Percentiles rank a stretch among this genome's conserved stretches.
These are phyloP conservation scores for Fusarium sp. DNA, from an alignment of 2,329 filamentous ascomycete species.

Conservation along the genomic window DNA sequence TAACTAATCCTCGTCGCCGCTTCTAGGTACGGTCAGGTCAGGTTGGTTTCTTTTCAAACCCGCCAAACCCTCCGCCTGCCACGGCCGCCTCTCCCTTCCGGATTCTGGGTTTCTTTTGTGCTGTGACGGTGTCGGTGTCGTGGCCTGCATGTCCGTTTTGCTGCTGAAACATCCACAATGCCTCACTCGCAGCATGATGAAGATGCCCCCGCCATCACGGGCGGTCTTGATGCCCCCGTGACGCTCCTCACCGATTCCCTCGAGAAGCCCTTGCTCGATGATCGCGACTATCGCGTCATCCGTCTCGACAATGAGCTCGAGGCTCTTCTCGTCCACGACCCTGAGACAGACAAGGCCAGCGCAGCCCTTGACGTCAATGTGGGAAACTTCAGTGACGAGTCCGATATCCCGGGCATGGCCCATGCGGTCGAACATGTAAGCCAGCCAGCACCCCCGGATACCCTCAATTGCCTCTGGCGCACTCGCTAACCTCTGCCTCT, in stretches of 20 bases:
- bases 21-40: background rate
- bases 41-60: background rate
- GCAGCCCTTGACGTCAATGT: constrained; percentile 97
- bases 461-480: background rate
- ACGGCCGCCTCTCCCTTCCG: constrained; percentile 22
- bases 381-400: constrained; percentile 91
- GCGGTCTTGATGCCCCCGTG: constrained; percentile 45
- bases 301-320: constrained; percentile 88
- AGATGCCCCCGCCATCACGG: constrained; percentile 36
- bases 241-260: constrained; percentile 75
- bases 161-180: constrained; percentile 41
- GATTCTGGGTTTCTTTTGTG: constrained; percentile 18
- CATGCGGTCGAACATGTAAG: constrained; percentile 91
- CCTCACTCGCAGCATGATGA: constrained; percentile 43
- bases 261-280: constrained; percentile 86
- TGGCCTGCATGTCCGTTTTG: constrained; percentile 15
- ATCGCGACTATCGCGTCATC: constrained; percentile 89
- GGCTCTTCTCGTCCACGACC: constrained; percentile 91
- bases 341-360: constrained; percentile 95
- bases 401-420: constrained; percentile 92
- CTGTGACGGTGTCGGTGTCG: constrained; percentile 27
- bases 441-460: constrained; percentile 6
- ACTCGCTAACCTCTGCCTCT: constrained; percentile 20
- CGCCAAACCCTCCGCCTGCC: constrained; percentile 18
- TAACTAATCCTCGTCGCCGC: constrained; percentile 19